phyloP scores from a whole-genome alignment of 192 early-diverging fungal genomes.

The Polychytrium aggregatum region DNA sequence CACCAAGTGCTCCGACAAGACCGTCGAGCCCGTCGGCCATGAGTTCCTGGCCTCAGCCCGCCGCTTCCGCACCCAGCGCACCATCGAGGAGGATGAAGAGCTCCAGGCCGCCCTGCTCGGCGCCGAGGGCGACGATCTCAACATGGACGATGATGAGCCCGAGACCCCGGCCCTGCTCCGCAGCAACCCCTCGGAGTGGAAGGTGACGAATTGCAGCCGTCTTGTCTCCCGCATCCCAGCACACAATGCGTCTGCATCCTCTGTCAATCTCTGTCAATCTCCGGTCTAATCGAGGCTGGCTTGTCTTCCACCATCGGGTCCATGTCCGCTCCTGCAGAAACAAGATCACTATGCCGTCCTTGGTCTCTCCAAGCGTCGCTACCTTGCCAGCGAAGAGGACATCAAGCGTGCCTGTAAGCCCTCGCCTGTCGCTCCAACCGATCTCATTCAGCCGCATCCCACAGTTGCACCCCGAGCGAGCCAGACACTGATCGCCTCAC shows the following conservation, averaged over 20 bases:
- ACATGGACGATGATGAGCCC: conserved; percentile 65
- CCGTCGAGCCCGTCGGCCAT: conserved; percentile 37
- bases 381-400: conserved; percentile 82
- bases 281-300: too few relatives aligned
- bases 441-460: not conserved
- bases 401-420: conserved; percentile 67
- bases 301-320: too few relatives aligned
- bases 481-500: too few relatives aligned
- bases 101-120: conserved; percentile 33
- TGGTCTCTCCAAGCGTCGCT: conserved; percentile 81
- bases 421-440: not conserved
- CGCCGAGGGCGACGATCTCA: conserved; percentile 45
- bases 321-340: conserved; percentile 13
- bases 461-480: too few relatives aligned
- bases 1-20: conserved; percentile 7
- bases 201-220: conserved; percentile 35
- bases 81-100: conserved; percentile 33
- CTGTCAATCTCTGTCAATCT: too few relatives aligned
- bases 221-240: too few relatives aligned
- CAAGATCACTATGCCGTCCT: conserved; percentile 97
- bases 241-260: too few relatives aligned
- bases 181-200: conserved; percentile 91
- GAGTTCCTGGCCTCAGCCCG: conserved; percentile 28
- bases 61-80: conserved; percentile 29
- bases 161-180: conserved; percentile 63